Base-by-base conservation (phyloP, 352 stramenopile species). In the Phytophthora uliginosa region DNA sequence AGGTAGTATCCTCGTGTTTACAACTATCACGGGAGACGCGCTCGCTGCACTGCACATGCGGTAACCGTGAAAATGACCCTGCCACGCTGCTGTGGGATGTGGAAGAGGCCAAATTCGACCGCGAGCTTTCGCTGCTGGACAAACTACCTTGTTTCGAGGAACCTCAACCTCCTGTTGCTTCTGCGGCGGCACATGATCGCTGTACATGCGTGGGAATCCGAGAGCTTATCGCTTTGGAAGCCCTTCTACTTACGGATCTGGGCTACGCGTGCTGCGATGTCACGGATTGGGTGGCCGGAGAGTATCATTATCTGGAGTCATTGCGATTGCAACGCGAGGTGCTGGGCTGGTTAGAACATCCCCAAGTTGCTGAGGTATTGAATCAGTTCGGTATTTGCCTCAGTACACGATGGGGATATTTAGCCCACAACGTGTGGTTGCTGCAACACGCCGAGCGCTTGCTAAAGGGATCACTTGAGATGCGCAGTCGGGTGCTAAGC, bases 301-400 rank as follows among this genome's bases (percentile, higher is more conserved):
- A 95, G 71, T 94, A 92, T 45, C 86, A 91, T 59, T 94, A 94
- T 59, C 65, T 94, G 13, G 89, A 95, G 62, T 89, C 86, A 3
- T 59, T 95, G 55, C 87, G 89, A 5, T 68, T 95, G n/a, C 89
- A 95, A 59, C 77, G 85, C 12, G 89, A 95, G 53, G 89, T 95
- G 9, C 59, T 95, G 7, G 83, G 85, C 13, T 93, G 89, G 79
- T 86, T 74, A 0, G 86, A 94, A 53, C 85, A 95, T 52, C 81
- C 87, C 15, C 87, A 95, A 66, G 83, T 95, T 15, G 89, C 89
- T 12, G 89, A 95, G 59, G 85, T 93, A 26, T 66, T 95, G 1
- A 95, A 95, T 59, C 88, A 94, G 50, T 74, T 95, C 20, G 87
- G 89, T 1, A 94, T 94, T 57, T 94, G 84, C 55, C 69, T 95